These are phyloP conservation scores for Phytophthora pisi DNA, from an alignment of 352 stramenopile genomes.

Conservation along the genomic window DNA sequence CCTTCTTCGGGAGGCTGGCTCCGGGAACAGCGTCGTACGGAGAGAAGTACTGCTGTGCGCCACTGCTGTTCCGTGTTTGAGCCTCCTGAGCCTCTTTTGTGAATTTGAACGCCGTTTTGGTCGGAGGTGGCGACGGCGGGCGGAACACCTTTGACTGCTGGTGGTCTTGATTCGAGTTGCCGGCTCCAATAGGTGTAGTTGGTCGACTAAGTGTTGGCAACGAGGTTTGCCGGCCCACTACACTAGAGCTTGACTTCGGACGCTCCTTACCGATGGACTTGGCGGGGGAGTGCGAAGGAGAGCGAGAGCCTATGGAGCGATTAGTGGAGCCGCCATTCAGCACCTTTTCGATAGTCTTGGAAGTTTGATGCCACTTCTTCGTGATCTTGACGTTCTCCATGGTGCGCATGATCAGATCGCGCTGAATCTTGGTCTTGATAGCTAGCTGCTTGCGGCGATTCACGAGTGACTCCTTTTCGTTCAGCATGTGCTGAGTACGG, in stretches of 20 bases:
- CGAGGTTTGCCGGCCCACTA: slow-evolving; percentile 45
- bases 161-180: slow-evolving; percentile 8
- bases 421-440: slow-evolving; percentile 88
- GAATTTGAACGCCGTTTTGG: slow-evolving; percentile 75
- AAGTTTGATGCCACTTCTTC: slow-evolving; percentile 86
- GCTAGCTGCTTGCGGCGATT: slow-evolving; percentile 79
- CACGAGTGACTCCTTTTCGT: slow-evolving; percentile 83
- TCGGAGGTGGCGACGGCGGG: slow-evolving; percentile 67
- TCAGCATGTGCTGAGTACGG: slow-evolving; percentile 82
- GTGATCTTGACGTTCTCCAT: slow-evolving; percentile 91
- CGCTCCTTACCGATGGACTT: slow-evolving; percentile 43
- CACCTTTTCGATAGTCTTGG: slow-evolving; percentile 80
- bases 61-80: slow-evolving; percentile 18
- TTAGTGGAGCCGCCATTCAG: slow-evolving; percentile 46
- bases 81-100: slow-evolving; percentile 64
- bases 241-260: slow-evolving; percentile 62
- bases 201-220: slow-evolving; percentile 41
- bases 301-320: slow-evolving; percentile 35
- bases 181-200: slow-evolving; percentile 26
- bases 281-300: slow-evolving; percentile 48
- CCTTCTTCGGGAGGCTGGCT: slow-evolving; percentile 54
- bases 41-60: slow-evolving; percentile 66
- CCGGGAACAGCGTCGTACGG: slow-evolving; percentile 67
- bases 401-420: slow-evolving; percentile 86
- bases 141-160: slow-evolving; percentile 56